A percentile compares a stretch with the other conserved stretches of the same genome.
These are phyloP conservation scores for Cytospora piceicola DNA, from an alignment of 2,329 filamentous ascomycete species.

Conservation along the genomic window DNA sequence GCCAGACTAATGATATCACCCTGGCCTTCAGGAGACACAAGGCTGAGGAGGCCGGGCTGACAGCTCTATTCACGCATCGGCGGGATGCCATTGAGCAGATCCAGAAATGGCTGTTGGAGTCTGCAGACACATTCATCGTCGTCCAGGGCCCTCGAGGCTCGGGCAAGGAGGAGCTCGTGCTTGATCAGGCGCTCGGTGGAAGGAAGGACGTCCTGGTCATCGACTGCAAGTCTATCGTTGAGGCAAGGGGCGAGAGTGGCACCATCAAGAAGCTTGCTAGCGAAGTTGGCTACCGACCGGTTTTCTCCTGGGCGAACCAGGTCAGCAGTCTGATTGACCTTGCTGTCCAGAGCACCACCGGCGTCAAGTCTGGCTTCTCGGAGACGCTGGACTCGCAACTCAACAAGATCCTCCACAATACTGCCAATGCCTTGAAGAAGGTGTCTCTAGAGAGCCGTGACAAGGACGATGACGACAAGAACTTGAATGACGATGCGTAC, in stretches of 20 bases:
- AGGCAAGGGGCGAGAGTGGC: constrained; percentile 83
- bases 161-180: constrained; percentile 84
- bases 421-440: constrained; percentile 75
- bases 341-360: constrained; percentile 90
- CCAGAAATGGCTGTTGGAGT: constrained; percentile 84
- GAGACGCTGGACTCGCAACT: constrained; percentile 90
- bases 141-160: constrained; percentile 91
- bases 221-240: constrained; percentile 91
- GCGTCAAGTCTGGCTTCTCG: constrained; percentile 91
- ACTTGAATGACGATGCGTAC: constrained; percentile 81
- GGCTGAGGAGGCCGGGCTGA: constrained; percentile 69
- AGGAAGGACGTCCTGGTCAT: constrained; percentile 80
- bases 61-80: constrained; percentile 86
- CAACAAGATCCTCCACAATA: constrained; percentile 85
- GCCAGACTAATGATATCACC: constrained; percentile 65
- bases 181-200: constrained; percentile 80
- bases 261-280: constrained; percentile 81
- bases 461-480: constrained; percentile 73
- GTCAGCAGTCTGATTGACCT: constrained; percentile 91
- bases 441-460: constrained; percentile 72
- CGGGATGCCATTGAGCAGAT: constrained; percentile 81
- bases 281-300: constrained; percentile 86
- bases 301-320: constrained; percentile 97
- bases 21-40: constrained; percentile 62
- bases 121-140: constrained; percentile 88